Percentiles rank a stretch among this genome's conserved stretches.
Conservation (phyloP, 2,329 filamentous ascomycete genomes). For the Aspergillus pseudoterreus region DNA sequence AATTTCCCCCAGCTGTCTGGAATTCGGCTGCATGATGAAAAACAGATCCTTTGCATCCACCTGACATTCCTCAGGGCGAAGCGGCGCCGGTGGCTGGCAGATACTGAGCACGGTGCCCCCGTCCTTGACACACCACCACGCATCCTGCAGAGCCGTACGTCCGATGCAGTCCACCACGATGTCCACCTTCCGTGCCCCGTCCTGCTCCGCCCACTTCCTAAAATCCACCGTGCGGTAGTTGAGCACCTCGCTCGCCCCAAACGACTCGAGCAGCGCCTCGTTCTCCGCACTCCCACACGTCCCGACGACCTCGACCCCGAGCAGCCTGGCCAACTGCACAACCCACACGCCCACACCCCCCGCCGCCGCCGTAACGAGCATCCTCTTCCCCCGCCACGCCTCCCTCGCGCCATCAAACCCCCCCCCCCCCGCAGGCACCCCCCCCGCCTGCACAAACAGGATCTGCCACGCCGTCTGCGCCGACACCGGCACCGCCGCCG, state of each 20-base stretch:
- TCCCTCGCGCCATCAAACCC: background rate
- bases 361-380: constrained; percentile 45
- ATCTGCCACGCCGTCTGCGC: constrained; percentile 44
- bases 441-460: constrained; percentile 38
- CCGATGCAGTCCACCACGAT: constrained; percentile 46
- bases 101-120: constrained; percentile 40
- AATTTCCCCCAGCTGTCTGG: constrained; percentile 35
- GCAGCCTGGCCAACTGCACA: constrained; percentile 28
- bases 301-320: constrained; percentile 37
- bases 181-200: constrained; percentile 34
- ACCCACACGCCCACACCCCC: constrained; percentile 46
- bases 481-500: constrained; percentile 38
- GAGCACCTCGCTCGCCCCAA: constrained; percentile 42
- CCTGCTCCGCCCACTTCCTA: constrained; percentile 26
- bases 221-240: constrained; percentile 33
- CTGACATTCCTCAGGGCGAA: constrained; percentile 24
- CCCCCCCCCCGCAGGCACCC: constrained; percentile 1
- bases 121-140: constrained; percentile 41
- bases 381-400: constrained; percentile 30
- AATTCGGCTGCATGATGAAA: constrained; percentile 41
- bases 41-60: constrained; percentile 32
- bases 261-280: constrained; percentile 33
- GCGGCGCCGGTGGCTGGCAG: constrained; percentile 32
- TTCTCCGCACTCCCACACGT: constrained; percentile 36
- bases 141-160: constrained; percentile 37